phyloP scores from a whole-genome alignment of 1,139 yeast genomes.

The Saccharomycopsis phalli region DNA sequence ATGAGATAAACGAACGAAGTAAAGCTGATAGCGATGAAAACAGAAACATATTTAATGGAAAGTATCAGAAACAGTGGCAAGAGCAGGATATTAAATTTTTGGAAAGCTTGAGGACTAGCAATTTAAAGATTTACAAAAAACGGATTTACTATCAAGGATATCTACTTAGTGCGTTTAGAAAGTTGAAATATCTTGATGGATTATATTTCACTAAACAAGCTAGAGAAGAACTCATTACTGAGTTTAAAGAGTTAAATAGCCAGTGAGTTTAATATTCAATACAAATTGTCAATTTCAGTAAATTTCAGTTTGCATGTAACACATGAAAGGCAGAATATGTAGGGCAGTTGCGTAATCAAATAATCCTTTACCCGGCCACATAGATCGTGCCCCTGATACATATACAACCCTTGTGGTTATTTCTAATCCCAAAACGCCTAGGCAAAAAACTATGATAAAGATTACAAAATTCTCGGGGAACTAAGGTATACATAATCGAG shows the following conservation, averaged over 20 bases:
- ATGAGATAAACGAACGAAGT: constrained; percentile 36
- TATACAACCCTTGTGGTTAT: no score
- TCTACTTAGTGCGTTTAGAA: constrained; percentile 31
- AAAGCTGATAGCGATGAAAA: constrained; percentile 4
- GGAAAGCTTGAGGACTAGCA: constrained; percentile 23
- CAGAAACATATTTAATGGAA: constrained; percentile 25
- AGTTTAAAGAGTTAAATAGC: constrained; percentile 21
- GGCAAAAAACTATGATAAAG: no score
- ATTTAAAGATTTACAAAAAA: constrained; percentile 23
- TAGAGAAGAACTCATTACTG: constrained; percentile 24
- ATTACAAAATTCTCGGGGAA: no score
- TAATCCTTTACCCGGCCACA: no score
- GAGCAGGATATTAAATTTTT: constrained; percentile 11
- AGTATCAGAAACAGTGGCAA: constrained; percentile 19
- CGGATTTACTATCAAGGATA: constrained; percentile 35
- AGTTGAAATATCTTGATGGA: constrained; percentile 37
- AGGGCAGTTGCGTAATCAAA: no score
- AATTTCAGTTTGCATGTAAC: no score
- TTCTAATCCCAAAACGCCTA: no score
- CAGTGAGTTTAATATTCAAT: no score
- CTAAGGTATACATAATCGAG: no score
- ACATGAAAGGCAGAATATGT: no score
- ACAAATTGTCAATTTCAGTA: no score
- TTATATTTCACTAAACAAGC: constrained; percentile 26
- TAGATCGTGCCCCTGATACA: no score